Evolutionary conservation across 176 grass and related monocot genomes (phyloP), one percentile per base, ranked within the genome.

Genomic region (Lolium perenne): DNA sequence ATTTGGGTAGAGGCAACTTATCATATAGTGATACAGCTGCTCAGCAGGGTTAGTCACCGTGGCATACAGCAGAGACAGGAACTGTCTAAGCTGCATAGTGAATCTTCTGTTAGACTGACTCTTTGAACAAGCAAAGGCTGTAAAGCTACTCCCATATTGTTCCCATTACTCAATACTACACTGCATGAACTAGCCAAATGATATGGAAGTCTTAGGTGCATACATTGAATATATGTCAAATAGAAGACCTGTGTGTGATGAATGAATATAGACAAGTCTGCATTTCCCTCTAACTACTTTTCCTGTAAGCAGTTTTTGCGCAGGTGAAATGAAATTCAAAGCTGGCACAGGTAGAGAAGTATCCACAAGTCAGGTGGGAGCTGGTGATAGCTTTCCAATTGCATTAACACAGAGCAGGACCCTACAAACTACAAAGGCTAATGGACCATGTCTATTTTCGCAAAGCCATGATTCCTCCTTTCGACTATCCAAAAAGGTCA

Each of bases 381-480:
- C 17, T 83, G 50, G 14, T 70, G 38, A 78, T 15, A 73, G 56
- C 46, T 70, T 57, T 58, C 12, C 26, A 51, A 21, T 71, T 38
- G 10, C 26, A 14, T 54, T 10, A 32, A 7, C 72, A 75, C 8
- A 29, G 46, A 50, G 46, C 47, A 74, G 5, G 43, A 11, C 46
- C 66, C 22, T 46, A 74, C 47, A 20, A 29, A 69, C 22, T 46
- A 74, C 47, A 20, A 29, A 69, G 25, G 60, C 15, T 47, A 49
- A 59, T 62, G 21, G 43, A 70, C 58, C 56, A 57, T 45, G 82
- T 74, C 32, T 64, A 15, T 23, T 64, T 66, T 66, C 35, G 16
- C 21, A 53, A 78, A 90, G 66, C 35, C 15, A 57, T 54, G 17
- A 64, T 79, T 58, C 75, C 23, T 83, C 41, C 60, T 60, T 13